These are phyloP conservation scores for Auxenochlorella pyrenoidosa DNA, from an alignment of 139 green algal species.

Conservation along the genomic window DNA sequence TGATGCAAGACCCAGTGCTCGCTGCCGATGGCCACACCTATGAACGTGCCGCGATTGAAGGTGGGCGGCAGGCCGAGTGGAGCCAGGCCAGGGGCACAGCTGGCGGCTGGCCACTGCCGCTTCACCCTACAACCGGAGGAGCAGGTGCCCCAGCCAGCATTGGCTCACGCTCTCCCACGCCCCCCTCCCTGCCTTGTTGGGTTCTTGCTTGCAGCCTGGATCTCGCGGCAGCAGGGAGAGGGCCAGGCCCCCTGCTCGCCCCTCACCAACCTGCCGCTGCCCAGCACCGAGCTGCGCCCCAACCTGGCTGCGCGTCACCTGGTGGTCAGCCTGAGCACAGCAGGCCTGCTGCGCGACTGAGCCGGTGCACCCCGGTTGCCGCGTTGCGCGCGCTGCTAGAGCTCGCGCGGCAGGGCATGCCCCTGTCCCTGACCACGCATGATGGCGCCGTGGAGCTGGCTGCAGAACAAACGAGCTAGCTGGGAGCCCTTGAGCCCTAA, in stretches of 20 bases:
- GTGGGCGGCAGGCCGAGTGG: not conserved
- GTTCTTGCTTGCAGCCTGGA: not conserved
- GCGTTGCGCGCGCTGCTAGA: too few species aligned
- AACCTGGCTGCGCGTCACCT: not conserved
- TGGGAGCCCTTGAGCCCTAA: too few species aligned
- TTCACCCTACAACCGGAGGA: too few species aligned
- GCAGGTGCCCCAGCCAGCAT: not conserved
- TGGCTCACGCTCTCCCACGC: not conserved
- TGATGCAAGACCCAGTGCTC: conserved; percentile 79
- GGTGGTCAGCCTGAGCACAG: not conserved
- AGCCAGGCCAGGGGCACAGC: too few species aligned
- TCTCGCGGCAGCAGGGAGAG: not conserved
- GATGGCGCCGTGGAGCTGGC: too few species aligned
- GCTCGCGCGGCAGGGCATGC: too few species aligned
- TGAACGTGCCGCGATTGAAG: conserved; percentile 68
- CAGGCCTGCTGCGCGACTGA: not conserved
- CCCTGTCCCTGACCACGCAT: too few species aligned
- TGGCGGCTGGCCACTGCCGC: too few species aligned
- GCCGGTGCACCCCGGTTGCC: too few species aligned
- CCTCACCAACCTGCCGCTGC: not conserved
- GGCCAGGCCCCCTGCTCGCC: not conserved
- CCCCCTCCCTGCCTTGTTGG: not conserved
- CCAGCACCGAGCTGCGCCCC: not conserved
- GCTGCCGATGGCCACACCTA: conserved; percentile 81
- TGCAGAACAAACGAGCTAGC: too few species aligned